Evolutionary conservation across 306 rosid species (phyloP), one percentile per base, ranked within the genome.

Genomic region (Lotus japonicus): DNA sequence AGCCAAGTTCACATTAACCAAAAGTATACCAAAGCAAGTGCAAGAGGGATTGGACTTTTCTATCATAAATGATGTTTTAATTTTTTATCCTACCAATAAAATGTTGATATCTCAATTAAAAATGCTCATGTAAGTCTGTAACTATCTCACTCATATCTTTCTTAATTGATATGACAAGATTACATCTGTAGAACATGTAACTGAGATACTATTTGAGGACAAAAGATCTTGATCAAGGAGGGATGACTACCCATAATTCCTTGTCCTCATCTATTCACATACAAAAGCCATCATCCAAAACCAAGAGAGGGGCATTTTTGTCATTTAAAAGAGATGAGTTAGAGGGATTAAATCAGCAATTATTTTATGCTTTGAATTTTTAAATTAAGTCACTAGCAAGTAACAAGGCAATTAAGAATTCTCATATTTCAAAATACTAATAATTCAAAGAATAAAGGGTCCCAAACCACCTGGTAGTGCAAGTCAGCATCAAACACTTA

Each of bases 401-500:
- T 31, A 18, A 49, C 14, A 19, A 41, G 62, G 59, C 17, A 26
- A 58, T 61, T 35, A 48, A 11, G 54, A 63, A 63, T 54, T 44
- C 52, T 16, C 42, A 58, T 55, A 60, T 74, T 59, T 72, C 7
- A 58, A 53, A 70, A 15, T 60, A 17, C 46, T 53, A 45, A 74
- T 72, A 71, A 66, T 63, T 71, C 42, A 77, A 57, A 31, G 63
- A 68, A 39, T 33, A 14, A 35, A 58, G 71, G 72, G 68, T 19
- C 84, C 85, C 82, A 26, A 68, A 71, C 36, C 67, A 55, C 63
- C 77, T 74, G 64, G 54, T 63, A 63, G 80, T 81, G 84, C 75
- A 28, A 35, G 96, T 90, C 95, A 76, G 65, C 86, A 58, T 85
- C 88, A 74, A 65, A 43, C 69, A 71, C 82, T 19, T 64, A 79